Conservation (phyloP, 176 grass and related monocot species). For the Eremochloa ophiuroides region DNA sequence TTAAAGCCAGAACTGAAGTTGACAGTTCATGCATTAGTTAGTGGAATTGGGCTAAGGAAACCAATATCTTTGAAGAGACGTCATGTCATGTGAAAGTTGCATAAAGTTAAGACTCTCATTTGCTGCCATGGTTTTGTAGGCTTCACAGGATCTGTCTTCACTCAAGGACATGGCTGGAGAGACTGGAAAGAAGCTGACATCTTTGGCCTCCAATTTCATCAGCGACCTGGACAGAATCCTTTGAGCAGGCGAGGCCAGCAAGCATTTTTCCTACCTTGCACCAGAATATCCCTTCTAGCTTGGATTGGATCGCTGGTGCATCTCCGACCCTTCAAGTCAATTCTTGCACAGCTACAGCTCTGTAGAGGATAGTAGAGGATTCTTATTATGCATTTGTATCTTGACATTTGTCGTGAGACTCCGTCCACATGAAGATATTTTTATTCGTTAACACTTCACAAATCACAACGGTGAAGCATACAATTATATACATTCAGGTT, state of each 20-base stretch:
- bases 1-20: background rate
- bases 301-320: background rate
- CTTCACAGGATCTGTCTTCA: slow-evolving; percentile 85
- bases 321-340: background rate
- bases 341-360: slow-evolving; percentile 35
- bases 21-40: background rate
- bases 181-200: slow-evolving; percentile 83
- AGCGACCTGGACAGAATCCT: slow-evolving; percentile 88
- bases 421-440: slow-evolving; percentile 7
- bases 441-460: slow-evolving; percentile 25
- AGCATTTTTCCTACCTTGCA: background rate
- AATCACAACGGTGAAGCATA: slow-evolving; percentile 15
- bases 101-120: background rate
- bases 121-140: slow-evolving; percentile 33
- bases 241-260: slow-evolving; percentile 22
- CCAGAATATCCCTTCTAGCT: background rate
- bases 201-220: slow-evolving; percentile 77
- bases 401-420: background rate
- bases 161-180: slow-evolving; percentile 91
- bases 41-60: background rate
- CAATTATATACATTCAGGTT: background rate
- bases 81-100: background rate
- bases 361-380: slow-evolving; percentile 38
- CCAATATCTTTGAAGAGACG: background rate
- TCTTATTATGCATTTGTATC: slow-evolving; percentile 6